Evolutionary conservation across 2,329 filamentous ascomycete species (phyloP), one percentile per base, ranked within the genome.

Genomic region (Penicillium thymicola): DNA sequence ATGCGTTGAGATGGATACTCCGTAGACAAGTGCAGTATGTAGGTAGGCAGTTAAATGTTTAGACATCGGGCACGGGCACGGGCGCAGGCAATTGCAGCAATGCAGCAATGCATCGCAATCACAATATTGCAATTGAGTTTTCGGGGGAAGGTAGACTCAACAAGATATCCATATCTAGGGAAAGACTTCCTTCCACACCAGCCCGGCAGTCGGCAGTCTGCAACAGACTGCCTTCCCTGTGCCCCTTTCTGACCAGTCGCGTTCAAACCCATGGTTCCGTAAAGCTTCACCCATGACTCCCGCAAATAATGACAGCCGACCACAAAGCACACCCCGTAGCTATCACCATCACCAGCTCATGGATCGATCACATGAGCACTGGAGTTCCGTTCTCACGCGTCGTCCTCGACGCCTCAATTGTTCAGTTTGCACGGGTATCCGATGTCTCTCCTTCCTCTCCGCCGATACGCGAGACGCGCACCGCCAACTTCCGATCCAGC

Each of bases 401-500:
- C 34, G 41, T 40, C 32, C 40, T 54, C n/a, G 16, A 37, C 30
- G 23, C 21, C 16, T 51, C 37, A 51, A 55, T 51, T 51, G 4
- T 14, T 51, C 57, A 66, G 40, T 66, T 64, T 32, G 50, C 14
- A 36, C 38, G 51, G 27, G 61, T 58, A 47, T 61, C 60, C 27
- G 46, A 27, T 48, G 9, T 18, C 18, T 57, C 72, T 68, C n/a
- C 48, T 57, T 73, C 70, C 1, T 60, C 61, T 1, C 45, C 56
- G 21, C 54, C 63, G 48, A 72, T 69, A 38, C 69, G 65, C 36
- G 69, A 69, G 42, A 75, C 62, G 32, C 67, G 61, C 41, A 77
- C 56, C 36, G 70, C 67, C 58, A 76, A 50, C 55, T 76, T 71
- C 54, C 67, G 65, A 55, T 84, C 80, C 60, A 96, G 72, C 13